These are phyloP conservation scores for Sporobolomyces roseus DNA, from an alignment of 768 basidiomycete species.

Conservation along the genomic window DNA sequence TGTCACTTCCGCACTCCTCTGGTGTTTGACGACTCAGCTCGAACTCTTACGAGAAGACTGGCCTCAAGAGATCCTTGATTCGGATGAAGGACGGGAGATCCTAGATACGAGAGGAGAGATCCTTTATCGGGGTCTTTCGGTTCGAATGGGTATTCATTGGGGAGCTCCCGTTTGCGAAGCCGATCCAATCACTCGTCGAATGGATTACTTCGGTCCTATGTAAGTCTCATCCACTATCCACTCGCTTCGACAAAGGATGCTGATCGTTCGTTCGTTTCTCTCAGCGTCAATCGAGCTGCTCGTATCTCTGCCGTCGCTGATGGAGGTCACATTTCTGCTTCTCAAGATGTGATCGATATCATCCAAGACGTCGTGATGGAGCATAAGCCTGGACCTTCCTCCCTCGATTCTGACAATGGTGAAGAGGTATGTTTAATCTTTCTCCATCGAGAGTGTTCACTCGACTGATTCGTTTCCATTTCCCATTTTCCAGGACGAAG, in stretches of 20 bases:
- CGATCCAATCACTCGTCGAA: slow-evolving; percentile 84
- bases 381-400: slow-evolving; percentile 59
- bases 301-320: slow-evolving; percentile 75
- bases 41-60: slow-evolving; percentile 75
- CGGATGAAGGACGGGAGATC: slow-evolving; percentile 80
- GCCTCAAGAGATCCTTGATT: slow-evolving; percentile 90
- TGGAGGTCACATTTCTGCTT: slow-evolving; percentile 88
- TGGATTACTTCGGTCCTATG: slow-evolving; percentile 56
- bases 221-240: neutral
- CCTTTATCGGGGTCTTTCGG: slow-evolving; percentile 80
- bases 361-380: slow-evolving; percentile 58
- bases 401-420: slow-evolving; percentile 51
- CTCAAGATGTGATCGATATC: slow-evolving; percentile 66
- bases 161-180: slow-evolving; percentile 83
- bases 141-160: slow-evolving; percentile 96
- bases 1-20: slow-evolving; percentile 78
- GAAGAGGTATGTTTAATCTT: slow-evolving; percentile 13
- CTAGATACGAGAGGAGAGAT: slow-evolving; percentile 57
- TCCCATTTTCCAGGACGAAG: slow-evolving; percentile 33
- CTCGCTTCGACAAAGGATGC: neutral
- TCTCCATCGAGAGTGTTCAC: neutral
- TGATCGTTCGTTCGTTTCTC: neutral
- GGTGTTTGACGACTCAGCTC: slow-evolving; percentile 80
- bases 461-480: neutral
- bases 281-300: slow-evolving; percentile 67